A percentile compares a stretch with the other conserved stretches of the same genome.
These are phyloP conservation scores for Penicillium oxalicum DNA, from an alignment of 2,329 filamentous ascomycete genomes.

Conservation along the genomic window DNA sequence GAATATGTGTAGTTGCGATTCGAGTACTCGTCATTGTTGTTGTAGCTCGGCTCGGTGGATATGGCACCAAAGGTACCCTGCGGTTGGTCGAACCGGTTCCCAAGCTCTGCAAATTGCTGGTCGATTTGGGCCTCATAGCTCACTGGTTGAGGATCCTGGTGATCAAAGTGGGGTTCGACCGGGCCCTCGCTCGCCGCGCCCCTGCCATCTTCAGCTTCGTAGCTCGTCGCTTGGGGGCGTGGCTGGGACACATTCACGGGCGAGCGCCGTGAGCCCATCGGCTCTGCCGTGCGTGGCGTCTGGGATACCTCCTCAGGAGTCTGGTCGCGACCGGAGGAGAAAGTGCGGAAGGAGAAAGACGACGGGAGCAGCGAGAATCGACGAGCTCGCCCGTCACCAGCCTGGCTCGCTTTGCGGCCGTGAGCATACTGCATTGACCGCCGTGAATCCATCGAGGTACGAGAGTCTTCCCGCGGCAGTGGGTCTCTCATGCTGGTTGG, in stretches of 20 bases:
- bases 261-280: constrained; percentile 27
- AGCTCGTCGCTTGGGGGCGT: constrained; percentile 28
- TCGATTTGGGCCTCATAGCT: constrained; percentile 40
- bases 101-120: constrained; percentile 39
- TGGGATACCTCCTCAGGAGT: constrained; percentile 41
- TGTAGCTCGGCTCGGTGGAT: constrained; percentile 29
- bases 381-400: constrained; percentile 56
- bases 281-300: constrained; percentile 33
- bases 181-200: constrained; percentile 25
- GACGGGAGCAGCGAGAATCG: constrained; percentile 66
- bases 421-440: constrained; percentile 66
- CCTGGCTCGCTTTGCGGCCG: constrained; percentile 65
- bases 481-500: constrained; percentile 83
- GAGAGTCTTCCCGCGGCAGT: constrained; percentile 54
- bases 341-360: constrained; percentile 59
- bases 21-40: constrained; percentile 27
- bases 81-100: constrained; percentile 28
- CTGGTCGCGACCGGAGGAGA: constrained; percentile 51
- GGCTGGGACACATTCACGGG: constrained; percentile 29
- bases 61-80: constrained; percentile 23
- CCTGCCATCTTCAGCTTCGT: constrained; percentile 30
- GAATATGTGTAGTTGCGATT: constrained; percentile 27
- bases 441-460: constrained; percentile 67
- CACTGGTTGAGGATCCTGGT: constrained; percentile 21
- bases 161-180: constrained; percentile 20